A percentile compares a stretch with the other conserved stretches of the same genome.
phyloP scores from a whole-genome alignment of 169 alveolate genomes.

The Perkinsus marinus region DNA sequence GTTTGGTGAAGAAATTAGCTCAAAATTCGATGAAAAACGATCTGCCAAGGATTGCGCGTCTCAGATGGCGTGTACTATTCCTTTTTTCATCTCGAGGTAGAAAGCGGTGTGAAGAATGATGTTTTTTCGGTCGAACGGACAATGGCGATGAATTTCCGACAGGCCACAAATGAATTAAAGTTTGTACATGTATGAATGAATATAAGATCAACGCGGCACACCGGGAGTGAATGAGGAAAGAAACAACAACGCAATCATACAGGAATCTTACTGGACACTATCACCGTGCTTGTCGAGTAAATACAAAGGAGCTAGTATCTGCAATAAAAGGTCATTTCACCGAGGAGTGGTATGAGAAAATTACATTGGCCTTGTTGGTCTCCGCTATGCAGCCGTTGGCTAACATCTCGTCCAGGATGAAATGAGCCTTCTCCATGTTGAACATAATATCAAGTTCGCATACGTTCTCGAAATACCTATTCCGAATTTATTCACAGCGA shows the following conservation, averaged over 20 bases:
- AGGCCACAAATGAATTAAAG: too few species aligned
- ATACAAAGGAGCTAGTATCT: not conserved
- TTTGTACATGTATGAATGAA: too few species aligned
- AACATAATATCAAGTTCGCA: conserved; percentile 86
- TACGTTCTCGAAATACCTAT: conserved; percentile 84
- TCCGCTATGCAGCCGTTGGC: conserved; percentile 82
- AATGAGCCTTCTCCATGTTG: conserved; percentile 93
- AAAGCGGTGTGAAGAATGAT: too few species aligned
- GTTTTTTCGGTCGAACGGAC: too few species aligned
- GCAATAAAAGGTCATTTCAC: not conserved
- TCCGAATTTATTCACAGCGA: too few species aligned
- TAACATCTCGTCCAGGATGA: conserved; percentile 90
- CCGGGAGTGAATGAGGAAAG: not conserved
- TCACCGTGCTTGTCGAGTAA: not conserved
- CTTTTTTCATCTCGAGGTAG: too few species aligned
- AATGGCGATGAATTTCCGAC: too few species aligned
- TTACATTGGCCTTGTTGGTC: conserved; percentile 73
- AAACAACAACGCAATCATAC: not conserved
- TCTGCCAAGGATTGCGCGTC: too few species aligned
- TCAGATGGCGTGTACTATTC: too few species aligned
- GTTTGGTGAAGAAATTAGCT: too few species aligned
- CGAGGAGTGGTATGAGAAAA: conserved; percentile 24
- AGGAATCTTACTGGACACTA: not conserved
- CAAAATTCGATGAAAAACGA: too few species aligned
- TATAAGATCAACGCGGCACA: too few species aligned